Evolutionary conservation across 2,329 filamentous ascomycete species (phyloP), one percentile per base, ranked within the genome.

Genomic region (Ceratocystis eucalypticola): DNA sequence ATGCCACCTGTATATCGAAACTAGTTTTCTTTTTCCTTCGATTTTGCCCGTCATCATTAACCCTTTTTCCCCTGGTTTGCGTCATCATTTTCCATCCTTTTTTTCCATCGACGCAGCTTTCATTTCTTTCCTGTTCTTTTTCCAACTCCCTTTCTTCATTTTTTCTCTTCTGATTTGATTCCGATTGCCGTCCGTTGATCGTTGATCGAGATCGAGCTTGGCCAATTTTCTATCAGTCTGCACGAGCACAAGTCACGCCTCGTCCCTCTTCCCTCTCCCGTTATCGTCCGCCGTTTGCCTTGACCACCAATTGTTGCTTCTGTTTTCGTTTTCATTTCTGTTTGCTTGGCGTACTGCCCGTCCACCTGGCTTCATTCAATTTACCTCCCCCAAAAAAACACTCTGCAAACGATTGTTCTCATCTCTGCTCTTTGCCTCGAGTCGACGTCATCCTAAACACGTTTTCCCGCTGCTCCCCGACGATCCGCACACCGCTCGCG

Each of bases 1-100:
- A 73, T 72, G 71, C 71, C 68, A 70, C 69, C 71, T 72, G 71
- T 73, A 70, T 71, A 73, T 72, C 72, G 69, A 72, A 46, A 28
- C 50, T n/a, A 65, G 41, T 8, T 62, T 22, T 28, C 46, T 25
- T 37, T 63, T 22, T 64, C 17, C 37, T 46, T 50, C 44, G 28
- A 64, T 12, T 64, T 53, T 64, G 7, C 28, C 45, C 37, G 37
- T 64, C 44, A 48, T 63, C 44, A n/a, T 48, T 63, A 59, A 37
- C 45, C 62, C 46, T 64, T 64, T 48, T 46, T 33, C n/a, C 44
- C 20, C 45, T 37, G 45, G 17, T 50, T 53, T 53, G 55, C 55
- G 55, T 65, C 33, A 41, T 22, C 33, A n/a, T 65, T 48, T 62
- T 68, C 66, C 61, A 44, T 25, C 17, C 17, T 50, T 50, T 25